Base-by-base conservation (phyloP, 164 flowering plant species). In the Umbellularia californica region DNA sequence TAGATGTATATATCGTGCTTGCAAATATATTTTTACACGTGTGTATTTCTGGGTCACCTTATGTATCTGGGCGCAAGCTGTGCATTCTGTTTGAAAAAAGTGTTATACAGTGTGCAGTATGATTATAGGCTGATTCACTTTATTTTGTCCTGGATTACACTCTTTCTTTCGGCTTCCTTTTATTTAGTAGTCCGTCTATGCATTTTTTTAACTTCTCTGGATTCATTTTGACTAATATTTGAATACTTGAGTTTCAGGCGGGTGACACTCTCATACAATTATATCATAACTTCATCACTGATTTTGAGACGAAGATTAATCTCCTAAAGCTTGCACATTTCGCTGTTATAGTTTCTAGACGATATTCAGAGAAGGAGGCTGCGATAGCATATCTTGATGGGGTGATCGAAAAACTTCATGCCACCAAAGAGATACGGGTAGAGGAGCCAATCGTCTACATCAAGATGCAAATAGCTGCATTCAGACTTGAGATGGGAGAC, bases 291-390 rank as follows among this genome's bases (percentile, higher is more conserved):
- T 95, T 95, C 84, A 92, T 95, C 76, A 85, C 95, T 0, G 98
- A 95, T 71, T 93, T 95, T 74, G 98, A 95, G 91, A 93, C 97
- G 3, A 95, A 95, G 80, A 90, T 95, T 84, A 93, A 95, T 80
- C 99, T 90, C 75, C 92, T 95, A 75, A 95, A 95, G 89, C 97
- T 95, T 82, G 97, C 97, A 50, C 98, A 95, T 77, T 93, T 95
- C 79, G 91, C 97, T 72, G 98, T 89, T 52, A 88, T 88, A 76
- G 98, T 95, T 69, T 93, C 99, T 73, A 86, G 97, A 35, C 94
- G 88, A 79, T 92, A 91, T 87, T 58, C 94, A 17, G 93, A 89
- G 79, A 92, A 87, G 78, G 95, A 90, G 76, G 97, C 94, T 82
- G 95, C 97, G 20, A 83, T 95, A 74, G 79, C 78, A 72, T 95